Percentiles rank a stretch among this genome's conserved stretches.
These are phyloP conservation scores for Lepidium sativum DNA, from an alignment of 345 rosid genomes.

Conservation along the genomic window DNA sequence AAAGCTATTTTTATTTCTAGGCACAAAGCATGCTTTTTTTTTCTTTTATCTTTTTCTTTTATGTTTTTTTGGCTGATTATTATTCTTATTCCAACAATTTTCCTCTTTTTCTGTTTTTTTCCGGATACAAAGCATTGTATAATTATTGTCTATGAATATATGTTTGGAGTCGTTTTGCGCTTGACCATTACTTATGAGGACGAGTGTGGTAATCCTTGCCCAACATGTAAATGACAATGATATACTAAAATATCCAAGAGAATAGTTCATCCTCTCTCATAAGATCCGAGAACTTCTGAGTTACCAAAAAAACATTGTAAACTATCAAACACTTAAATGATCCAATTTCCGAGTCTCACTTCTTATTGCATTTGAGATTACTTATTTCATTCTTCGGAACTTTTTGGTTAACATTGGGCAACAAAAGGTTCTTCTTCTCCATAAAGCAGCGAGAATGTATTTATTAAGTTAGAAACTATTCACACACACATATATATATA, in stretches of 20 bases:
- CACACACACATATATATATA: background rate
- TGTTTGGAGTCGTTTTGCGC: background rate
- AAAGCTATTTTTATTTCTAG: slow-evolving; percentile 5
- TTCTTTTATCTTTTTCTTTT: background rate
- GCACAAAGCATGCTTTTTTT: slow-evolving; percentile 15
- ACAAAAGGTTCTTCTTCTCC: background rate
- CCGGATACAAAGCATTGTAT: background rate
- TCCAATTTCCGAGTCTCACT: background rate
- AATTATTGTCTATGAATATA: background rate
- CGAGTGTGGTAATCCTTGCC: background rate
- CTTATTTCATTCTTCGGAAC: background rate
- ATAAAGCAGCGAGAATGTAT: background rate
- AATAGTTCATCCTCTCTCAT: too few relatives aligned
- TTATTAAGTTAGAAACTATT: background rate
- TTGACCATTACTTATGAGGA: slow-evolving; percentile 1
- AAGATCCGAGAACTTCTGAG: too few relatives aligned
- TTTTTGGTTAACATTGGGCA: background rate
- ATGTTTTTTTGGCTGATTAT: background rate
- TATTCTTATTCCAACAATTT: slow-evolving; percentile 10
- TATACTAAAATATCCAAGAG: too few relatives aligned
- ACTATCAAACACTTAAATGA: too few relatives aligned
- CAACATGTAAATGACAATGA: background rate
- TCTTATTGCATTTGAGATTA: background rate
- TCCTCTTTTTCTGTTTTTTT: slow-evolving; percentile 12
- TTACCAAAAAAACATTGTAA: too few relatives aligned